Evolutionary conservation across 2,329 filamentous ascomycete species (phyloP), one percentile per base, ranked within the genome.

Genomic region (Botrytis galanthina): DNA sequence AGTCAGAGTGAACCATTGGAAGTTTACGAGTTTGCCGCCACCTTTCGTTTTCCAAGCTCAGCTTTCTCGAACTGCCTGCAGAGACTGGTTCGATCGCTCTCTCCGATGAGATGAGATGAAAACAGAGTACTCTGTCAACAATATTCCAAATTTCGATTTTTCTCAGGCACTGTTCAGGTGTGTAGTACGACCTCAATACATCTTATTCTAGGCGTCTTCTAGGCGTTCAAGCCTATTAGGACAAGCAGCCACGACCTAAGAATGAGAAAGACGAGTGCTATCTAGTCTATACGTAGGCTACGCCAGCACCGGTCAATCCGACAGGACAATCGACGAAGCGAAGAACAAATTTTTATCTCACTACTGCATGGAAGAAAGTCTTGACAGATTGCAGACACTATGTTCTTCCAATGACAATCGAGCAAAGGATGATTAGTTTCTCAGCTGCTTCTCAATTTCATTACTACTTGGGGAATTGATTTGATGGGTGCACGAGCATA

Each of bases 351-450:
- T 20, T 57, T 57, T 16, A 29, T 68, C 37, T 68, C 26, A 42
- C 66, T 68, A 68, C 48, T 68, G 64, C 64, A 68, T 54, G 64
- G 26, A 54, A 54, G 64, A 22, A 54, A 68, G 51, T 68, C 46
- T 39, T 68, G 46, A 54, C 64, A 57, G 46, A 22, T 57, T 57
- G 35, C 20, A 18, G 10, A 42, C 20, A 14, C 7, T 16, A 14
- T 9, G 14, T 32, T 57, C 16, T 42, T 68, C 66, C 66, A 57
- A 39, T 68, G 0, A 57, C 66, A 2, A 57, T 57, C 20, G 22
- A 68, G 48, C 48, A 57, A 57, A 22, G 26, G 16, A 57, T 48
- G 62, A 64, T 57, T 42, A 29, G 18, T 32, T 39, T 42, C 39
- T 48, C 20, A 20, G 14, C 64, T 39, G 26, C 48, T 68, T 32